Percentiles rank a stretch among this genome's conserved stretches.
Evolutionary conservation across 2,329 filamentous ascomycete species (phyloP).

Genomic region (Fusarium cyanostomum): DNA sequence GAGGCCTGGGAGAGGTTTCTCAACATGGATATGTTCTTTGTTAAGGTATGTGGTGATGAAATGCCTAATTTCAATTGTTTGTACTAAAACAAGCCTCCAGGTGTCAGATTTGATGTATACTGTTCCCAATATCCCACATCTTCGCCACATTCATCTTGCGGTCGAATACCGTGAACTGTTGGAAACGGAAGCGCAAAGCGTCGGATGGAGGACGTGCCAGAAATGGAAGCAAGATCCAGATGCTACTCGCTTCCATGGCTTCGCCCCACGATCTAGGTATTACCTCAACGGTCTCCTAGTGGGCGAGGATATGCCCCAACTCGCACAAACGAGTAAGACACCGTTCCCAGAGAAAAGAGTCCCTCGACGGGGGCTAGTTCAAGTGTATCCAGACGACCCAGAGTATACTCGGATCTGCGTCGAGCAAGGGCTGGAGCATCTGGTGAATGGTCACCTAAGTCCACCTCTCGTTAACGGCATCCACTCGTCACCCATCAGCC

Average conservation of each 20-base stretch:
- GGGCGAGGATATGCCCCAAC: conserved; percentile 60
- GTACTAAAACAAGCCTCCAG: conserved; percentile 47
- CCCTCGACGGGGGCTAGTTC: conserved; percentile 63
- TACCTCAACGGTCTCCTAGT: conserved; percentile 66
- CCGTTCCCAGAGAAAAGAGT: conserved; percentile 66
- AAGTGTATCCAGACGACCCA: conserved; percentile 64
- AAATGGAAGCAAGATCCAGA: conserved; percentile 71
- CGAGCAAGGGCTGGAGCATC: conserved; percentile 66
- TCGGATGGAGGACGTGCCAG: conserved; percentile 53
- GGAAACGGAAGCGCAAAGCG: conserved; percentile 58
- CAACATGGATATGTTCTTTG: conserved; percentile 71
- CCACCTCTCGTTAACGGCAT: conserved; percentile 58
- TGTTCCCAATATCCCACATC: conserved; percentile 66
- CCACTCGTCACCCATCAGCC: conserved; percentile 57
- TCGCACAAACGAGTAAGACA: conserved; percentile 59
- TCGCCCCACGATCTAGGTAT: conserved; percentile 66
- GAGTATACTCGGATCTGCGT: conserved; percentile 65
- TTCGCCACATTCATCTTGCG: conserved; percentile 63
- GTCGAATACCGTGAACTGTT: conserved; percentile 69
- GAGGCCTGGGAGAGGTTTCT: conserved; percentile 64
- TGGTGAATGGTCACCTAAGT: conserved; percentile 58
- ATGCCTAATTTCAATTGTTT: neutral
- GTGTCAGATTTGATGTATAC: conserved; percentile 70
- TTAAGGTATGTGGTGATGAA: conserved; percentile 61
- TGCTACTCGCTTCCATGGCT: conserved; percentile 59